These are phyloP conservation scores for Colletotrichum trifolii DNA, from an alignment of 2,329 filamentous ascomycete species.

Conservation along the genomic window DNA sequence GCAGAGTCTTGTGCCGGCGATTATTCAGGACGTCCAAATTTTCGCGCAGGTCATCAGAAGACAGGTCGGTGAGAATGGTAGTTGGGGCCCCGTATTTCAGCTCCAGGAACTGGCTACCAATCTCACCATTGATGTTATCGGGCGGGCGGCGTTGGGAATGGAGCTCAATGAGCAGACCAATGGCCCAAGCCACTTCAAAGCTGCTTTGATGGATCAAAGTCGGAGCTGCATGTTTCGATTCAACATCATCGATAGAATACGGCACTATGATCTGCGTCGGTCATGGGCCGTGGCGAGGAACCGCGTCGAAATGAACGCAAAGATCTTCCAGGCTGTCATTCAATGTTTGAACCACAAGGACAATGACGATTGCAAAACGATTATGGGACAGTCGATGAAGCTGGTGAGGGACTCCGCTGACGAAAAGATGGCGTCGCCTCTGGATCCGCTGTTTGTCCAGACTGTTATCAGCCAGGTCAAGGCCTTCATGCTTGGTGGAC, in stretches of 20 bases:
- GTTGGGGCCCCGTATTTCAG: slow-evolving; percentile 46
- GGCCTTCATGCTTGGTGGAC: slow-evolving; percentile 50
- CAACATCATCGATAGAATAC: slow-evolving; percentile 17
- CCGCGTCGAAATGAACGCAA: slow-evolving; percentile 11
- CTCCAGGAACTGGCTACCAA: slow-evolving; percentile 50
- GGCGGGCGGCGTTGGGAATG: slow-evolving; percentile 45
- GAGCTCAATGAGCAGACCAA: slow-evolving; percentile 25
- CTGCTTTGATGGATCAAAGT: slow-evolving; percentile 21
- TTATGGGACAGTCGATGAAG: slow-evolving; percentile 44
- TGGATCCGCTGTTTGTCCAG: slow-evolving; percentile 39
- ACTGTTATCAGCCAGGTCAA: slow-evolving; percentile 49
- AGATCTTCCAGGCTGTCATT: slow-evolving; percentile 20
- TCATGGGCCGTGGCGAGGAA: slow-evolving; percentile 4
- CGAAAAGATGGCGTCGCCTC: background rate
- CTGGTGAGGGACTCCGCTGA: background rate
- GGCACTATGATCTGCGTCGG: slow-evolving; percentile 6
- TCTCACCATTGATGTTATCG: slow-evolving; percentile 54
- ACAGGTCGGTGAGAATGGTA: slow-evolving; percentile 42
- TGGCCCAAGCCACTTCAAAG: slow-evolving; percentile 19
- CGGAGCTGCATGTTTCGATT: background rate
- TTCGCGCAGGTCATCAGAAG: slow-evolving; percentile 46
- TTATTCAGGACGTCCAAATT: slow-evolving; percentile 50
- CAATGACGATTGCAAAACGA: slow-evolving; percentile 25
- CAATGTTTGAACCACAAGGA: background rate
- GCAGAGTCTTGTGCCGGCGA: slow-evolving; percentile 47